Evolutionary conservation across 2,329 filamentous ascomycete species (phyloP), one percentile per base, ranked within the genome.

Genomic region (Tolypocladium paradoxum): DNA sequence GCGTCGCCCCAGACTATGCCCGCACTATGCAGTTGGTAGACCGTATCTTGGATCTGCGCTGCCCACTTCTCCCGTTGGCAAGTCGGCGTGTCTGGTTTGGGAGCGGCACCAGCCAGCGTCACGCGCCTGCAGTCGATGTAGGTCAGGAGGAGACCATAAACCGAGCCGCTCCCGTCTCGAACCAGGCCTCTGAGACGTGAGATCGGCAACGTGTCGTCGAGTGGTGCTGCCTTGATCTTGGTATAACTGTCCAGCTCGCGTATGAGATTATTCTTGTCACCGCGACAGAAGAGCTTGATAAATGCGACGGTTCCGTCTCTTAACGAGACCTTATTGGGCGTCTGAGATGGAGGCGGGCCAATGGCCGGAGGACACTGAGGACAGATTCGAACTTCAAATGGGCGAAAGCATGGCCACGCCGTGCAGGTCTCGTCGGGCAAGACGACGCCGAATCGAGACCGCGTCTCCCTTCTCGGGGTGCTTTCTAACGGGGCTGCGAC

Each of bases 1-100:
- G 56, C 63, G 46, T 66, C 63, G 12, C 66, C 64, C 65, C 64
- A 68, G 29, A 62, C 50, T 11, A 65, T 59, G 6, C 60, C 62
- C 16, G 40, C 37, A 8, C 53, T 45, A 40, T 64, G 61, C 2
- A 64, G 58, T 46, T 48, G 31, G 4, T 53, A n/a, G 9, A 64
- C n/a, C 0, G 55, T 47, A 6, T 37, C 20, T 38, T 53, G 40
- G n/a, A 63, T 52, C 49, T 63, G 58, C 9, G n/a, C 33, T 27
- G 34, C 34, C 50, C 43, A 52, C 33, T 47, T 45, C 40, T 52
- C 29, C 24, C 33, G 47, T 14, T 45, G 18, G 14, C 5, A 22
- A 14, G 11, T 24, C 16, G 51, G 46, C 35, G 46, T 49, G n/a
- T 53, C 46, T 43, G 46, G 45, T 12, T 35, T 38, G 20, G 48